phyloP scores from a whole-genome alignment of 225 moss, liverwort and hornwort species.

The Pseudisothecium myosuroides region DNA sequence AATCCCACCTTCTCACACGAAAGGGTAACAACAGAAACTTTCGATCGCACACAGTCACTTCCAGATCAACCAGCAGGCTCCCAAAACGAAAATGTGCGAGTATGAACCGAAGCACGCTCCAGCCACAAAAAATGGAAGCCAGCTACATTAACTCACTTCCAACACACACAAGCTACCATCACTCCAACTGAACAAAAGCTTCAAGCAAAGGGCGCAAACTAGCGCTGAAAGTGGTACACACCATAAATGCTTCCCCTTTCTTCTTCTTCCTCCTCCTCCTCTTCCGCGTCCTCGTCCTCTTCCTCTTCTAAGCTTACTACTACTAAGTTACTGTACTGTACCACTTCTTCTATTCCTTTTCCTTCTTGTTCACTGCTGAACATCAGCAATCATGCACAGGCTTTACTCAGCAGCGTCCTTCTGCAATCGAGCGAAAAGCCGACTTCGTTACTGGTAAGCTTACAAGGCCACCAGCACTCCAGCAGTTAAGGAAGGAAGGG shows the following conservation, averaged over 20 bases:
- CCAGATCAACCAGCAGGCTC: background rate
- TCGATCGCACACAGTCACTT: background rate
- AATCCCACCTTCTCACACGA: background rate
- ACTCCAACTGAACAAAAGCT: background rate
- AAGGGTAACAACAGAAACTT: too few relatives aligned
- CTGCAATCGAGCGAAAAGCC: background rate
- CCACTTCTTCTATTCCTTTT: background rate
- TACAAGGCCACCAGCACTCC: background rate
- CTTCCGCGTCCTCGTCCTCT: background rate
- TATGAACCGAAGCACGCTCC: background rate
- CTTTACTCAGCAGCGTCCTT: background rate
- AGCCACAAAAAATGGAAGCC: background rate
- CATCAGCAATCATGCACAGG: background rate
- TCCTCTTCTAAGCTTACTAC: background rate
- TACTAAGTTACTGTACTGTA: too few relatives aligned
- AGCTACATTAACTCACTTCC: background rate
- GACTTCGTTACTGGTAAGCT: background rate
- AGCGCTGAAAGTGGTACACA: background rate
- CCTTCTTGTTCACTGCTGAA: background rate
- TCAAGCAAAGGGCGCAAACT: background rate
- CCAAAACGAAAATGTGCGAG: background rate
- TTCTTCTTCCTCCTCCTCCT: background rate
- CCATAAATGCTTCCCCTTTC: background rate
- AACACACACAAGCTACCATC: background rate
- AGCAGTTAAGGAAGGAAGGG: background rate